A percentile compares a stretch with the other conserved stretches of the same genome.
Evolutionary conservation across 2,329 filamentous ascomycete species (phyloP).

Genomic region (Aspergillus quadrilineatus): DNA sequence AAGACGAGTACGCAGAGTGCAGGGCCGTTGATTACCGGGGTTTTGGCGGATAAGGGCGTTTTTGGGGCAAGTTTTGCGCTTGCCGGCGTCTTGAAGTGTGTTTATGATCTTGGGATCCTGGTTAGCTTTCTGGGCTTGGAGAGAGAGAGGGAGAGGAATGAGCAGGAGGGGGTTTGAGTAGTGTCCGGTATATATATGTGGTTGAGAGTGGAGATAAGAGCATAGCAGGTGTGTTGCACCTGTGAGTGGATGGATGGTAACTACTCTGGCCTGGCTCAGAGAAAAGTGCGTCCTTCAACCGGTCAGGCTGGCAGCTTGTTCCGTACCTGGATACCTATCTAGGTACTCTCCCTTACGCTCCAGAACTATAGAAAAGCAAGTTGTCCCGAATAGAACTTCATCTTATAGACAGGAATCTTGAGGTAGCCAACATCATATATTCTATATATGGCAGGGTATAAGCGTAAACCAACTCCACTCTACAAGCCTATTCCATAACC

Average conservation of each 20-base stretch:
- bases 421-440: neutral
- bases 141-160: neutral
- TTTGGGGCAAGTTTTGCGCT: slow-evolving; percentile 64
- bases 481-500: slow-evolving; percentile 42
- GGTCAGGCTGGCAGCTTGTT: too few species aligned
- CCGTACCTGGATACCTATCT: too few species aligned
- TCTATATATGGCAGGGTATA: neutral
- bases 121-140: slow-evolving; percentile 47
- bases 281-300: too few species aligned
- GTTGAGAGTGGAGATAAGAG: neutral
- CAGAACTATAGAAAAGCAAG: too few species aligned
- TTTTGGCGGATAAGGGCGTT: slow-evolving; percentile 54
- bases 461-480: neutral
- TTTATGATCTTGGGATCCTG: slow-evolving; percentile 61
- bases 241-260: too few species aligned
- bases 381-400: too few species aligned
- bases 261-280: too few species aligned
- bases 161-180: neutral
- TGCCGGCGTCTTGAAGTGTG: slow-evolving; percentile 62
- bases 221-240: neutral
- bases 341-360: too few species aligned
- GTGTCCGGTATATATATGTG: neutral
- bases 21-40: slow-evolving; percentile 65
- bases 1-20: slow-evolving; percentile 64
- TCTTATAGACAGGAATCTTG: neutral